phyloP scores from a whole-genome alignment of 2,329 filamentous ascomycete species.

The Pestalotiopsis sp. region DNA sequence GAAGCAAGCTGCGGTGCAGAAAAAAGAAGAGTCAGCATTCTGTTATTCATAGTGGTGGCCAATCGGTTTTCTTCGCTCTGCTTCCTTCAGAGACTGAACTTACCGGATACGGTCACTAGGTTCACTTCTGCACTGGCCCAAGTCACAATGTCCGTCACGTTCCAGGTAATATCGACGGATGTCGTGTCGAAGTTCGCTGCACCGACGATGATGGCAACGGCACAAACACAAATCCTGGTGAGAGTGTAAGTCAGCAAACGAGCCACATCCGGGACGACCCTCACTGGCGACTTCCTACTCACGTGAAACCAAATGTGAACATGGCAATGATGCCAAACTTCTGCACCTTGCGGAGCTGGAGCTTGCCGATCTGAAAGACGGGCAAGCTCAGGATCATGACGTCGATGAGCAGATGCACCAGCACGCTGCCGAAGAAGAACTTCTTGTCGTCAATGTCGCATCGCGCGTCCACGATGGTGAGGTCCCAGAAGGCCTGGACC shows the following conservation, averaged over 20 bases:
- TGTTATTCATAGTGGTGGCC: too few species aligned
- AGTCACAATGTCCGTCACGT: conserved; percentile 2
- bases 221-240: conserved; percentile 8
- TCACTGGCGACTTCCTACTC: not conserved
- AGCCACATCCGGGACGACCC: not conserved
- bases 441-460: conserved; percentile 24
- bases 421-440: conserved; percentile 22
- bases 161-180: conserved; percentile 6
- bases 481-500: conserved; percentile 23
- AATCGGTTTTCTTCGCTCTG: not conserved
- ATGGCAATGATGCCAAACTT: conserved; percentile 10
- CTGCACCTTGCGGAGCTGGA: conserved; percentile 14
- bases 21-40: not conserved
- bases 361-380: conserved; percentile 19
- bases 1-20: not conserved
- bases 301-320: conserved; percentile 14
- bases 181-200: conserved; percentile 1
- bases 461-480: conserved; percentile 11
- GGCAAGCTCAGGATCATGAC: conserved; percentile 21
- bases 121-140: conserved; percentile 12
- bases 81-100: not conserved
- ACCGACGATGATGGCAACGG: conserved; percentile 7
- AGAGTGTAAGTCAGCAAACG: not conserved
- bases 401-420: conserved; percentile 22
- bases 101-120: conserved; percentile 7